Conservation (phyloP, 169 alveolate genomes). For the Miamiensis avidus region DNA sequence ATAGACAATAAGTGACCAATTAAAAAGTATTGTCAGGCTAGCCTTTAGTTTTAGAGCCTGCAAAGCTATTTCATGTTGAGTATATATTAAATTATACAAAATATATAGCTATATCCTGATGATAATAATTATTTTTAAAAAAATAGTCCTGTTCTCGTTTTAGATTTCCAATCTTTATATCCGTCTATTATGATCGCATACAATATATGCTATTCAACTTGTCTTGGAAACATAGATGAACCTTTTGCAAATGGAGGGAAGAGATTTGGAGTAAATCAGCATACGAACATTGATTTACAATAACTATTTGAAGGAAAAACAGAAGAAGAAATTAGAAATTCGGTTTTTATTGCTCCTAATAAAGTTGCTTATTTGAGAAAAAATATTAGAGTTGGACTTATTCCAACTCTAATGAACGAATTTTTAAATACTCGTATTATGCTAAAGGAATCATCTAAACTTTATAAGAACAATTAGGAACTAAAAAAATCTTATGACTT, state of each 20-base stretch:
- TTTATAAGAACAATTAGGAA: constrained; percentile 48
- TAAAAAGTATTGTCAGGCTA: constrained; percentile 68
- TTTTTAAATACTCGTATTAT: constrained; percentile 75
- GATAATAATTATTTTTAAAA: constrained; percentile 30
- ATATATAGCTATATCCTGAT: background rate
- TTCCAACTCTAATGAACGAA: constrained; percentile 75
- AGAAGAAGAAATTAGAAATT: constrained; percentile 47
- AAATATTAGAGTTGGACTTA: constrained; percentile 68
- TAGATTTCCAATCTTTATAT: constrained; percentile 81
- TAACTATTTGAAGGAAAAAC: constrained; percentile 42
- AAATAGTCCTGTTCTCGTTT: constrained; percentile 71
- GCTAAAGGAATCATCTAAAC: constrained; percentile 73
- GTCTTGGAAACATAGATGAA: constrained; percentile 72
- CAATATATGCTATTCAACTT: constrained; percentile 82
- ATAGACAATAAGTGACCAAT: constrained; percentile 59
- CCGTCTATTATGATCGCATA: constrained; percentile 83
- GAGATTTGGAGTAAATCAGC: constrained; percentile 68
- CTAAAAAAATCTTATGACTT: constrained; percentile 61
- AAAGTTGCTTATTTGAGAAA: constrained; percentile 68
- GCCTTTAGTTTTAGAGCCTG: constrained; percentile 83
- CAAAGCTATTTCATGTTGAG: constrained; percentile 37
- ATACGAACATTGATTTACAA: constrained; percentile 35
- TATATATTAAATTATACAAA: constrained; percentile 1
- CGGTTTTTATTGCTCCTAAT: constrained; percentile 66
- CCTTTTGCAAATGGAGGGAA: constrained; percentile 46